phyloP scores from a whole-genome alignment of 768 basidiomycete genomes.

The Naganishia kalamii region DNA sequence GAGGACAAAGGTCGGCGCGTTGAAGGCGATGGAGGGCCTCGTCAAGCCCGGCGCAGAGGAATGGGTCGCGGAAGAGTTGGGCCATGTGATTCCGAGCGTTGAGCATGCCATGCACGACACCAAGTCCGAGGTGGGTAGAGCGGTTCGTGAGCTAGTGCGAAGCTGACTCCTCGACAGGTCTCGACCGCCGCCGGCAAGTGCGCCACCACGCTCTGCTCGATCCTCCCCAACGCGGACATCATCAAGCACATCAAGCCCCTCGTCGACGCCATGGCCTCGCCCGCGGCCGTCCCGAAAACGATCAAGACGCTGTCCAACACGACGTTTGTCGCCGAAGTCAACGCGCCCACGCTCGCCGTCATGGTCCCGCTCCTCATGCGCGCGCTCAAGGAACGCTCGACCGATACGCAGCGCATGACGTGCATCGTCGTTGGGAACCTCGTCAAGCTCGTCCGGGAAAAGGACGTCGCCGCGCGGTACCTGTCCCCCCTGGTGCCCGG shows the following conservation, averaged over 20 bases:
- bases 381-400: constrained; percentile 88
- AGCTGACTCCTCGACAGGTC: constrained; percentile 54
- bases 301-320: constrained; percentile 92
- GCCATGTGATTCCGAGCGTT: constrained; percentile 71
- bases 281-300: constrained; percentile 74
- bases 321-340: constrained; percentile 96
- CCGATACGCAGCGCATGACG: constrained; percentile 89
- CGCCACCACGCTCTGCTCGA: constrained; percentile 78
- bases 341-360: constrained; percentile 89
- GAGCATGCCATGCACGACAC: constrained; percentile 94
- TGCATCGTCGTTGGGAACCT: constrained; percentile 93
- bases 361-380: constrained; percentile 84
- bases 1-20: constrained; percentile 85
- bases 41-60: constrained; percentile 52
- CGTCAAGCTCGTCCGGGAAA: constrained; percentile 92
- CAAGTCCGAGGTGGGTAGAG: constrained; percentile 68
- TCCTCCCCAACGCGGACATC: constrained; percentile 88
- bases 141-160: background rate
- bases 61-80: constrained; percentile 79
- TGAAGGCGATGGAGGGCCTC: constrained; percentile 75
- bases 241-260: constrained; percentile 78
- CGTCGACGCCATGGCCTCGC: constrained; percentile 81
- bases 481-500: constrained; percentile 80
- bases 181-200: constrained; percentile 79
- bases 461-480: constrained; percentile 79